phyloP scores from a whole-genome alignment of 176 grass and related monocot genomes.

The Echinochloa phyllopogon region DNA sequence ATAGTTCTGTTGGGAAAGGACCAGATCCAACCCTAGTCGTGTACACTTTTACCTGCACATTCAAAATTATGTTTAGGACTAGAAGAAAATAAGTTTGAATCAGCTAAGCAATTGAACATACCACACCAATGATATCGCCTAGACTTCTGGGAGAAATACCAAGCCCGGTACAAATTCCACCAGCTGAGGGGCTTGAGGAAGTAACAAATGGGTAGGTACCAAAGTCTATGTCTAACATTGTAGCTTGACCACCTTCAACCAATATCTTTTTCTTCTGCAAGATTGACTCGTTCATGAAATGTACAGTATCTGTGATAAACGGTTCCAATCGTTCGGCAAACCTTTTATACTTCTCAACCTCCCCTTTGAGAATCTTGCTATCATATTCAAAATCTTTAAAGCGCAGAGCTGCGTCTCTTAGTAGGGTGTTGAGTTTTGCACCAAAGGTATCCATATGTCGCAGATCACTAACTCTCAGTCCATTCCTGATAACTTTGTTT shows the following conservation, averaged over 20 bases:
- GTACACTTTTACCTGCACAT: conserved; percentile 86
- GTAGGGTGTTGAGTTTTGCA: conserved; percentile 69
- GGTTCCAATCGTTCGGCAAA: conserved; percentile 73
- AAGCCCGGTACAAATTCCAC: conserved; percentile 93
- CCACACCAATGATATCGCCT: conserved; percentile 91
- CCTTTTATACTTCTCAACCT: conserved; percentile 80
- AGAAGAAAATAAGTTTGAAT: not conserved
- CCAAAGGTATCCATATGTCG: conserved; percentile 81
- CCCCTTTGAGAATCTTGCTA: conserved; percentile 63
- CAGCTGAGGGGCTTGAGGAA: conserved; percentile 89
- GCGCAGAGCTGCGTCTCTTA: conserved; percentile 67
- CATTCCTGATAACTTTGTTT: conserved; percentile 80
- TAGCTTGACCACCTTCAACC: conserved; percentile 96
- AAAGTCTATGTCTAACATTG: conserved; percentile 98
- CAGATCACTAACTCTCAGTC: conserved; percentile 76
- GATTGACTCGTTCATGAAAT: conserved; percentile 80
- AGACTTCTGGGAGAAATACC: conserved; percentile 83
- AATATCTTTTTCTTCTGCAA: conserved; percentile 93
- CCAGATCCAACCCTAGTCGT: conserved; percentile 93
- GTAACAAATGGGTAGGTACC: conserved; percentile 97
- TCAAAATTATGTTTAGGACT: not conserved
- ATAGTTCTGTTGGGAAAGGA: conserved; percentile 86
- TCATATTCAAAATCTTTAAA: conserved; percentile 79
- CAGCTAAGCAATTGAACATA: conserved; percentile 32
- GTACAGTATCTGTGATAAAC: conserved; percentile 81